Conservation (phyloP, 495 filamentous ascomycete species). For the Aspergillus asperescens region DNA sequence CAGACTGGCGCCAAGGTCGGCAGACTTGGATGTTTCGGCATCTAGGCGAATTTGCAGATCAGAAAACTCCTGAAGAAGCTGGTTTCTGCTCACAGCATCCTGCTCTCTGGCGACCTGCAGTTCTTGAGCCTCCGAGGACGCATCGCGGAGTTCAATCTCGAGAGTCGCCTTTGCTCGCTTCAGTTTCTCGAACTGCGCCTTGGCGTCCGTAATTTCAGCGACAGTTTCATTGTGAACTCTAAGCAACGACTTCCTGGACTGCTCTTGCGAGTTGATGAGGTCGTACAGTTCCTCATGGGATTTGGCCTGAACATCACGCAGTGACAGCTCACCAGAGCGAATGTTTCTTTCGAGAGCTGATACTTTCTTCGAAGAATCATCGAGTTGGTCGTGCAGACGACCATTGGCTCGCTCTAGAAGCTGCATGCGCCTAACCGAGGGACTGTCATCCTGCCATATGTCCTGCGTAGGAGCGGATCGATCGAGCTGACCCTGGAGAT, state of each 20-base stretch:
- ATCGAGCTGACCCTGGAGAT: slow-evolving; percentile 84
- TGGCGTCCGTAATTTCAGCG: slow-evolving; percentile 77
- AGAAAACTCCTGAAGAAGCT: slow-evolving; percentile 86
- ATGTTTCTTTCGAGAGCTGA: slow-evolving; percentile 84
- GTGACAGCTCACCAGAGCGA: slow-evolving; percentile 78
- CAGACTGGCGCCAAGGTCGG: slow-evolving; percentile 77
- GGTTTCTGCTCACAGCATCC: slow-evolving; percentile 73
- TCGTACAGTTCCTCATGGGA: slow-evolving; percentile 95
- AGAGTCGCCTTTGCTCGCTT: slow-evolving; percentile 70
- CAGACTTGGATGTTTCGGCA: slow-evolving; percentile 76
- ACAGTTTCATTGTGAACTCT: slow-evolving; percentile 81
- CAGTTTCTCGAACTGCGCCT: slow-evolving; percentile 77
- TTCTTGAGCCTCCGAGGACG: slow-evolving; percentile 77
- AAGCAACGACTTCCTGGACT: slow-evolving; percentile 73
- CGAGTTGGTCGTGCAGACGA: slow-evolving; percentile 88
- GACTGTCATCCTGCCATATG: slow-evolving; percentile 73
- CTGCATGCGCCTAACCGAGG: slow-evolving; percentile 74
- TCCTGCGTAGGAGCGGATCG: slow-evolving; percentile 54
- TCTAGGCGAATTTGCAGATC: slow-evolving; percentile 93
- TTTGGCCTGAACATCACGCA: slow-evolving; percentile 88
- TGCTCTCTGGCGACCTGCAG: slow-evolving; percentile 71
- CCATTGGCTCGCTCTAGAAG: slow-evolving; percentile 91
- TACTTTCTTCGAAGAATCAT: slow-evolving; percentile 91
- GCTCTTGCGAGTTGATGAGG: slow-evolving; percentile 88
- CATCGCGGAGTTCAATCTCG: slow-evolving; percentile 88